Evolutionary conservation across 2,329 filamentous ascomycete genomes (phyloP), one percentile per base, ranked within the genome.

Genomic region (Beauveria sp.): DNA sequence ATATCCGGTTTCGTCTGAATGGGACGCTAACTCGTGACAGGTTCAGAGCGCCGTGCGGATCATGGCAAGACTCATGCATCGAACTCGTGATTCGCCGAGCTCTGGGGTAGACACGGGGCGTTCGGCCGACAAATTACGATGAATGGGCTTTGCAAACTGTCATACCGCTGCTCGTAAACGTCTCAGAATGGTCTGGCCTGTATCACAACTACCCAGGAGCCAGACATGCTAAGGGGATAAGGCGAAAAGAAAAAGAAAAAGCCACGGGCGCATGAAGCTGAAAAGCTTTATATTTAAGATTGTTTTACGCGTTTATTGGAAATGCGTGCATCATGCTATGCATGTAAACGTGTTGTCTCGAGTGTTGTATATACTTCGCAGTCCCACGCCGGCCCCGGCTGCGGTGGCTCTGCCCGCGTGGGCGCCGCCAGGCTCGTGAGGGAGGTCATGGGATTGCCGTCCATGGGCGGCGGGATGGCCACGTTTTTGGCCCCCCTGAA

Each of bases 301-400:
- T 40, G 34, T 57, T 24, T 31, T 22, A 34, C 42, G 20, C 20
- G 16, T 38, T 31, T 48, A 48, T 57, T 57, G 18, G 24, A 22
- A 14, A 26, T 18, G 24, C 10, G 9, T 18, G 10, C 46, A 22
- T 59, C 5, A 42, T 10, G 46, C 38, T 51, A 51, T 3, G 46
- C 28, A 20, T 51, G 16, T 34, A 31, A 26, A 34, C 24, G 45
- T 14, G 52, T 52, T 12, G n/a, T 6, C 38, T 50, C 38, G n/a
- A 62, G 54, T 28, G 60, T 57, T 12, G 60, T 62, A 18, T 53
- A 52, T 16, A 58, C 53, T 22, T 62, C 54, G 7, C 52, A 31
- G 40, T 62, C 53, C 60, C 60, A 62, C 20, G 26, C 34, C 28
- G 42, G 53, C n/a, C 20, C 38, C 8, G 48, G 46, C 53, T 16